Conservation (phyloP, 2,329 filamentous ascomycete species). For the Cordyceps militaris region DNA sequence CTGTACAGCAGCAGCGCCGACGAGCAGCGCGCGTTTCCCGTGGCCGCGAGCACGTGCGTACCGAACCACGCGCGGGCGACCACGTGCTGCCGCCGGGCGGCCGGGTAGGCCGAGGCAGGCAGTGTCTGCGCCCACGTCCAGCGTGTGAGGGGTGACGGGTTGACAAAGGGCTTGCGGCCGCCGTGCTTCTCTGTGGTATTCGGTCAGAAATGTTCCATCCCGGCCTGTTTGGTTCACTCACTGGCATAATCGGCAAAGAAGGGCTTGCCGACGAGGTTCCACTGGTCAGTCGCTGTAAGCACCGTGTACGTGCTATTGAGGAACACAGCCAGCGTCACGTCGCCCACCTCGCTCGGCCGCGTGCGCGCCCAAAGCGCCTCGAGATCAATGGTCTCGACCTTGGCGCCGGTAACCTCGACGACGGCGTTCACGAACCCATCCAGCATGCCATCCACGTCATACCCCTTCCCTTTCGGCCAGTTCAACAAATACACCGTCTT, state of each 20-base stretch:
- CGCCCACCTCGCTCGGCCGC: background rate
- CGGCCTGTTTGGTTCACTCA: background rate
- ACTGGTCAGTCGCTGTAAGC: constrained; percentile 4
- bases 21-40: constrained; percentile 20
- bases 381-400: background rate
- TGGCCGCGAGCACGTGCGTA: constrained; percentile 20
- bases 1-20: constrained; percentile 25
- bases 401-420: background rate
- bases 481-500: background rate
- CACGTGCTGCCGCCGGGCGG: constrained; percentile 26
- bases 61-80: constrained; percentile 28
- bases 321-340: background rate
- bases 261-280: background rate
- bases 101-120: constrained; percentile 9
- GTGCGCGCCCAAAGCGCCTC: constrained; percentile 9
- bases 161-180: constrained; percentile 10
- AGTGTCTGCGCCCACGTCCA: constrained; percentile 1
- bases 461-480: background rate
- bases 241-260: constrained; percentile 12
- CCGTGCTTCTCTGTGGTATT: background rate
- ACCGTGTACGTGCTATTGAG: constrained; percentile 7
- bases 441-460: background rate
- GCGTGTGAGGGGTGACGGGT: constrained; percentile 5
- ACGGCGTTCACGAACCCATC: background rate
- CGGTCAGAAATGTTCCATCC: background rate